These are phyloP conservation scores for Malassezia sympodialis DNA, from an alignment of 1,284 basidiomycete genomes.

Conservation along the genomic window DNA sequence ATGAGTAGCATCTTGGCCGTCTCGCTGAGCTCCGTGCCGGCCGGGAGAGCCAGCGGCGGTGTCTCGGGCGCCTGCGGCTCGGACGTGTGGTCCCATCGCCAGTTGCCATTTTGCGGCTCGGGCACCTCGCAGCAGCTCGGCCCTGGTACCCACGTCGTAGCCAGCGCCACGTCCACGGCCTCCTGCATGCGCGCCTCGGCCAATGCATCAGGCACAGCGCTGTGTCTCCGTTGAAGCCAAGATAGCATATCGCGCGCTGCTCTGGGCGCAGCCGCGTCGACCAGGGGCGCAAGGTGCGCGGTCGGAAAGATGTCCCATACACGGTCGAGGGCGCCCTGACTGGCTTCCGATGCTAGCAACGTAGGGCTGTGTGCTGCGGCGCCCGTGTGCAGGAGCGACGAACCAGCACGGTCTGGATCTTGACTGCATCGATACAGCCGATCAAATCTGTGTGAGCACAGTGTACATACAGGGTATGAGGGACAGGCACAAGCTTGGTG, in stretches of 20 bases:
- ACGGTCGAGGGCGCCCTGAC: neutral
- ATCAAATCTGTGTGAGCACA: neutral
- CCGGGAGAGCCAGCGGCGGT: neutral
- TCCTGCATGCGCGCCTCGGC: neutral
- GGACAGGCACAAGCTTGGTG: neutral
- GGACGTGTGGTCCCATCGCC: constrained; percentile 7
- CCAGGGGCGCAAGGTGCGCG: neutral
- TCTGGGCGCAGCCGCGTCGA: neutral
- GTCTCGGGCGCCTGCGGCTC: neutral
- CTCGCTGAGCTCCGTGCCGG: neutral
- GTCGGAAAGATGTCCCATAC: neutral
- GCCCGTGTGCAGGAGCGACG: neutral
- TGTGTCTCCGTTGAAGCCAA: neutral
- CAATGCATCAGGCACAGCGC: neutral
- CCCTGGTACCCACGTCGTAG: neutral
- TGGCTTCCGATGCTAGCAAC: neutral
- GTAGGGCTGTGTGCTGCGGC: neutral
- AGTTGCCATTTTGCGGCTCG: neutral
- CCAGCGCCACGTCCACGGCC: constrained; percentile 9
- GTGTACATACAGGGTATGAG: constrained; percentile 1
- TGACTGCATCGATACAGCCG: neutral
- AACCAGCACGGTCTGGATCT: neutral
- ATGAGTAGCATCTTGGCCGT: constrained; percentile 7
- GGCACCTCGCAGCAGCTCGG: neutral
- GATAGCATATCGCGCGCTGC: neutral